Base-by-base conservation (phyloP, 805 yeast genomes). In the Lachancea fermentati region DNA sequence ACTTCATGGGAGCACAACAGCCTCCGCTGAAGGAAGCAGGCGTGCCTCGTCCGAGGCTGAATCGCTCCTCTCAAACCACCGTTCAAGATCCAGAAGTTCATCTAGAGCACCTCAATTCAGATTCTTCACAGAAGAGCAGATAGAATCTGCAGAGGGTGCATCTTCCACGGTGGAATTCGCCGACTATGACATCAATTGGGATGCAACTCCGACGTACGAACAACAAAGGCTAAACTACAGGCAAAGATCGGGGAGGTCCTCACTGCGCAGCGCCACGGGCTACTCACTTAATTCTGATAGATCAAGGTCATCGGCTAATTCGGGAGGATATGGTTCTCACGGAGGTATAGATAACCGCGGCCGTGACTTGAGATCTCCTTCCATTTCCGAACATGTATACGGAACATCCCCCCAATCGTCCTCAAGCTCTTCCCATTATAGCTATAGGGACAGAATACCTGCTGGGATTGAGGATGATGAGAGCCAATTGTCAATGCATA, bases 121-220 rank as follows among this genome's bases (percentile, higher is more conserved):
- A 45, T 91, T 89, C 58, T 91, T 91, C 62, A 78, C 91, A 8
- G 70, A 82, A 3, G 86, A 84, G 41, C 93, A 87, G 49, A 81
- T 91, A 34, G 89, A 83, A 52, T 69, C 73, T 37, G 97, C 97
- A 0, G 93, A 85, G 39, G 96, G 96, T 34, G 67, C 62, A 4
- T 73, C 91, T 1, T 85, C 96, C 2, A 81, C 91, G 2, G 57
- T 81, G 49, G 85, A 79, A 46, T 73, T 76, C 50, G 75, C 83
- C 16, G 93, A 84, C 55, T 84, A 79, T 53, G 81, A 84, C 54
- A 79, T 85, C 5, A 71, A 77, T 49, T 83, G 93, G 83, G 88
- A 84, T 47, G 69, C 60, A 3, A 46, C 53, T 4, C 65, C 65
- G 4, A 54, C 75, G 19, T 73, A 76, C 26, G 77, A 75, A 25